A percentile compares a stretch with the other conserved stretches of the same genome.
Conservation (phyloP, 768 basidiomycete genomes). For the Saitozyma podzolica region DNA sequence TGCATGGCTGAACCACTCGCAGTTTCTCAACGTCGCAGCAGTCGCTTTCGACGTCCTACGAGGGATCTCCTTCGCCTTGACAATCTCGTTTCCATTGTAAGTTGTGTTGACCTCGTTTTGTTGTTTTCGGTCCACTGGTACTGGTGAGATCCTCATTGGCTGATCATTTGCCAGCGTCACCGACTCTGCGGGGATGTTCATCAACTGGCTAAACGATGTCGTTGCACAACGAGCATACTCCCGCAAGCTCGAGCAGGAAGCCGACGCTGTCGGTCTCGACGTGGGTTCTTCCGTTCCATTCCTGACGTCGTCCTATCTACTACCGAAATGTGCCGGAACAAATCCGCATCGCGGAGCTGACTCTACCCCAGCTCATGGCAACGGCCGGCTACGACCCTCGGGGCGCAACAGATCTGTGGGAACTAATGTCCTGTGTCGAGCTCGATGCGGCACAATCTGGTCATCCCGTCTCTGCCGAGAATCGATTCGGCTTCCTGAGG, state of each 20-base stretch:
- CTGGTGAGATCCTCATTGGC: not conserved
- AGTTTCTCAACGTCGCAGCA: conserved; percentile 55
- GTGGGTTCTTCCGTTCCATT: conserved; percentile 31
- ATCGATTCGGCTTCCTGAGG: conserved; percentile 52
- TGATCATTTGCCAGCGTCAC: conserved; percentile 40
- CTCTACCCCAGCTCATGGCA: conserved; percentile 53
- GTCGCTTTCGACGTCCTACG: conserved; percentile 57
- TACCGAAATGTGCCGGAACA: not conserved
- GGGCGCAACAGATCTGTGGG: conserved; percentile 55
- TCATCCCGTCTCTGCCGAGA: conserved; percentile 43
- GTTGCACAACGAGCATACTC: conserved; percentile 55
- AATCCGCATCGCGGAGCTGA: conserved; percentile 1
- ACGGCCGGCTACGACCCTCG: conserved; percentile 56
- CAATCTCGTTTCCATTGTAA: conserved; percentile 56
- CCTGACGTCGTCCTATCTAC: not conserved
- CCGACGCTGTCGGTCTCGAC: conserved; percentile 55
- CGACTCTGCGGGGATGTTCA: conserved; percentile 53
- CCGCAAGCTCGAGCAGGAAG: conserved; percentile 56
- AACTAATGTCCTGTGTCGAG: conserved; percentile 55
- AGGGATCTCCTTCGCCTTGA: conserved; percentile 55
- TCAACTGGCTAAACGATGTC: conserved; percentile 55
- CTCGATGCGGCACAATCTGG: conserved; percentile 50
- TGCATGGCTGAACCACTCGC: conserved; percentile 10
- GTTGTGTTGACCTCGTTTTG: conserved; percentile 2
- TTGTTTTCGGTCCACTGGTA: not conserved